phyloP scores from a whole-genome alignment of 352 stramenopile species.

The Globisporangium rhizosaccharum region DNA sequence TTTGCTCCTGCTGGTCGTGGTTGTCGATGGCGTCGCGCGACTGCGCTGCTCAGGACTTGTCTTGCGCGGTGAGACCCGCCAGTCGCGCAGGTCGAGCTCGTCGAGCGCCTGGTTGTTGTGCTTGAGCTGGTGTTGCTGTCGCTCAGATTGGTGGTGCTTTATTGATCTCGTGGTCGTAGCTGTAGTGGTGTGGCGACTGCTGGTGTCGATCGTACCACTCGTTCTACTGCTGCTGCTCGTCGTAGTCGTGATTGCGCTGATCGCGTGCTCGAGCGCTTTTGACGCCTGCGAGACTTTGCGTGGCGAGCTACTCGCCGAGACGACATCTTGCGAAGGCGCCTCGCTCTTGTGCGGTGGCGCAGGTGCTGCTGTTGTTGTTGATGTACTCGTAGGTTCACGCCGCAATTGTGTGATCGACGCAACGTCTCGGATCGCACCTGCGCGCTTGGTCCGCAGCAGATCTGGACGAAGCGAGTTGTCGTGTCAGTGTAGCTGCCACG shows the following conservation, averaged over 20 bases:
- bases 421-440: slow-evolving; percentile 1
- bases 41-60: neutral
- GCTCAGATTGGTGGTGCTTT: neutral
- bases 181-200: too few species aligned
- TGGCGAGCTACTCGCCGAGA: neutral
- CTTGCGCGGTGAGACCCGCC: neutral
- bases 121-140: neutral
- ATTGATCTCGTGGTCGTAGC: too few species aligned
- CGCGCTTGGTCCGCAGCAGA: slow-evolving; percentile 7
- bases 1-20: neutral
- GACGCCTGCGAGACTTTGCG: neutral
- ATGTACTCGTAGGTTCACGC: slow-evolving; percentile 14
- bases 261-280: neutral
- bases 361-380: slow-evolving; percentile 6
- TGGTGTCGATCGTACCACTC: too few species aligned
- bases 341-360: neutral
- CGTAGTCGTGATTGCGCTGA: too few species aligned
- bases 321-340: neutral
- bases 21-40: neutral
- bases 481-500: neutral
- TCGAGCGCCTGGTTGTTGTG: slow-evolving; percentile 1
- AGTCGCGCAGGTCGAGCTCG: neutral
- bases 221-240: too few species aligned
- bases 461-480: slow-evolving; percentile 1
- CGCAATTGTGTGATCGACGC: slow-evolving; percentile 4